Evolutionary conservation across 2,329 filamentous ascomycete species (phyloP), one percentile per base, ranked within the genome.

Genomic region (Stachybotrys chlorohalonatus): DNA sequence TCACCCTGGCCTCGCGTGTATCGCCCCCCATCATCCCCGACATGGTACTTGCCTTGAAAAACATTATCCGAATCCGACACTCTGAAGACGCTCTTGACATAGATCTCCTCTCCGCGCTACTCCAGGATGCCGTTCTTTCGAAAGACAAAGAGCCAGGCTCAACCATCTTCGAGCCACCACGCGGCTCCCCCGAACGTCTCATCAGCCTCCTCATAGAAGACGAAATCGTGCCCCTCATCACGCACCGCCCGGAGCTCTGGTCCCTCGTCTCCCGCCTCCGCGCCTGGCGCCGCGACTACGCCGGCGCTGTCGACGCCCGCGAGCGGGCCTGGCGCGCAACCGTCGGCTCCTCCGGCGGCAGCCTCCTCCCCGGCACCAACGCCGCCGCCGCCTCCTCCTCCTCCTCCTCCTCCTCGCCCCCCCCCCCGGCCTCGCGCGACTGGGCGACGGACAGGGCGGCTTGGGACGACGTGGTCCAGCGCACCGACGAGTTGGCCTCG

Each of bases 311-410:
- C 1, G 87, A 91, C 6, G 90, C 89, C 1, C 83, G 92, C 32
- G 94, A 97, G 72, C 92, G 93, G 66, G 90, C 87, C 0, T 99
- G 93, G 92, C 82, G 94, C 2, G 84, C 87, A 0, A 82, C 86
- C 0, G 75, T 80, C 0, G 75, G 78, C 52, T 72, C 81, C 61
- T 75, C 82, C 31, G 56, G 73, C 61, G 66, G 74, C 56, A 60
- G 75, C 59, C 63, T 79, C 66, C 79, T 64, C 67, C 75, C 59
- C 54, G 75, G 69, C 57, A 78, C 75, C 48, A 58, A 46, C 15
- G 39, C 39, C 46, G 49, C 42, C n/a, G 57, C 58, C 46, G 53
- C 59, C 7, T 24, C 42, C n/a, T 57, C 58, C 46, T 54, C 59
- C 7, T 24, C 42, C n/a, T 57, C 58, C 13, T 55, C 56, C 5